Evolutionary conservation across 2,329 filamentous ascomycete species (phyloP).

Genomic region (Neofusicoccum umdonicola): DNA sequence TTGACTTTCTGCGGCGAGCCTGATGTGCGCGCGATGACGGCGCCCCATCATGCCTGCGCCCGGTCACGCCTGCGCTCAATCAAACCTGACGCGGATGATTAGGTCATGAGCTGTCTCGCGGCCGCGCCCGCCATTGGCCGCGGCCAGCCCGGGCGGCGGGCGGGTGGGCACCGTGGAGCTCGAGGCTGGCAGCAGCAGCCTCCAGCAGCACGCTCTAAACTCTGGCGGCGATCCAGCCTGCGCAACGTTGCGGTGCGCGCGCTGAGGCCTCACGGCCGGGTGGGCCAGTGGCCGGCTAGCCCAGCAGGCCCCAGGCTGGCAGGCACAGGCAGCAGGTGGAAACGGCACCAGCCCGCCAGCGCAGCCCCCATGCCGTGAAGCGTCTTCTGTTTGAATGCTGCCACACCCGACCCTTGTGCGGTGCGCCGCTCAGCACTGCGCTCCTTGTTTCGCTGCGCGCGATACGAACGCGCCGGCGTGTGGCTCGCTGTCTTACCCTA

Average conservation of each 20-base stretch:
- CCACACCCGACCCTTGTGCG: conserved; percentile 13
- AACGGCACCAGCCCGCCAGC: background rate
- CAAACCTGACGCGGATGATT: conserved; percentile 8
- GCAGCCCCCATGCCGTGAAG: conserved; percentile 6
- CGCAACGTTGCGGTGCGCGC: conserved; percentile 2
- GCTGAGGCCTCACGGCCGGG: background rate
- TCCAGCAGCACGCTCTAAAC: conserved; percentile 5
- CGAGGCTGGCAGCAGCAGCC: conserved; percentile 2
- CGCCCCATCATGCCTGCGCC: conserved; percentile 10
- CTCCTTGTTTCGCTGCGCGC: conserved; percentile 15
- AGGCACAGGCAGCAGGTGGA: background rate
- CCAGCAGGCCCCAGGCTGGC: background rate
- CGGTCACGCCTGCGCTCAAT: conserved; percentile 12
- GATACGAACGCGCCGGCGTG: conserved; percentile 16
- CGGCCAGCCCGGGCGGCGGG: no score
- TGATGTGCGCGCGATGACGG: conserved; percentile 8
- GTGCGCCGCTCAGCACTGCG: conserved; percentile 8
- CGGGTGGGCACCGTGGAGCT: conserved; percentile 8
- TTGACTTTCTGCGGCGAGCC: conserved; percentile 13
- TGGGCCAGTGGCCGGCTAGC: background rate
- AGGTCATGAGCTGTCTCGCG: conserved; percentile 12
- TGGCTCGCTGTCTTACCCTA: conserved; percentile 16
- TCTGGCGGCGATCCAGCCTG: conserved; percentile 10
- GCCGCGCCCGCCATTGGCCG: background rate
- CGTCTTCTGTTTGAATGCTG: conserved; percentile 11